Evolutionary conservation across 2,329 filamentous ascomycete species (phyloP).

Genomic region (Dothideomycetes sp.): DNA sequence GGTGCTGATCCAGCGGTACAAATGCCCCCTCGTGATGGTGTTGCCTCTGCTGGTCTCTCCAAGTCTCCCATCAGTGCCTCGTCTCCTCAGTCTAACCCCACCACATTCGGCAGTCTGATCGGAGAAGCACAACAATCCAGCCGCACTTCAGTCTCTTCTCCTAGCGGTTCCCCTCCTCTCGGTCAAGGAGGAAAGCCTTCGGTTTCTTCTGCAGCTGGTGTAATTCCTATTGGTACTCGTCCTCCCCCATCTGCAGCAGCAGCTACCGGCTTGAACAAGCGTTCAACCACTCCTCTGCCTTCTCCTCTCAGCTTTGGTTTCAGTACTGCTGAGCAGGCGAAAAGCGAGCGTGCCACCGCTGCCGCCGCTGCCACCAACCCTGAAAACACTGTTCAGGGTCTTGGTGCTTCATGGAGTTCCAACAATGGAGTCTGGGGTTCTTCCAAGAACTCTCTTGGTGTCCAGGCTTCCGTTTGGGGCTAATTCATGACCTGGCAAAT

Average conservation of each 20-base stretch:
- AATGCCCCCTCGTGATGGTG: slow-evolving; percentile 38
- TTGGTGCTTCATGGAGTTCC: slow-evolving; percentile 65
- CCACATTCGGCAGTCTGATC: slow-evolving; percentile 38
- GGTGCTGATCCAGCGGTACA: slow-evolving; percentile 45
- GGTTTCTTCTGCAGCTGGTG: slow-evolving; percentile 47
- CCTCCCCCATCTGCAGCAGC: slow-evolving; percentile 47
- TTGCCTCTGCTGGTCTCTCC: slow-evolving; percentile 15
- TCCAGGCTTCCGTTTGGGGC: slow-evolving; percentile 91
- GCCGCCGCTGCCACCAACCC: slow-evolving; percentile 48
- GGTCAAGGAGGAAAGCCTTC: slow-evolving; percentile 45
- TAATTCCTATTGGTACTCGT: slow-evolving; percentile 89
- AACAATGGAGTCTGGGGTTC: slow-evolving; percentile 78
- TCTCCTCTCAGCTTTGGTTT: slow-evolving; percentile 75
- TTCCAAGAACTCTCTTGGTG: slow-evolving; percentile 63
- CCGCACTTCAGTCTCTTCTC: slow-evolving; percentile 79
- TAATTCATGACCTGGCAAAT: slow-evolving; percentile 41
- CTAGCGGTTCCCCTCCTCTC: slow-evolving; percentile 67
- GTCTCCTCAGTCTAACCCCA: slow-evolving; percentile 64
- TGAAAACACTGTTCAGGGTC: slow-evolving; percentile 34
- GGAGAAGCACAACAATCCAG: slow-evolving; percentile 48
- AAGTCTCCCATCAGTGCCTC: slow-evolving; percentile 70
- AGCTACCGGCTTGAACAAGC: slow-evolving; percentile 61
- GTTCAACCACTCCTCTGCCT: slow-evolving; percentile 81
- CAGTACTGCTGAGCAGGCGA: slow-evolving; percentile 46
- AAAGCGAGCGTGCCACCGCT: slow-evolving; percentile 46